These are phyloP conservation scores for Colletotrichum liriopes DNA, from an alignment of 2,329 filamentous ascomycete genomes.

Conservation along the genomic window DNA sequence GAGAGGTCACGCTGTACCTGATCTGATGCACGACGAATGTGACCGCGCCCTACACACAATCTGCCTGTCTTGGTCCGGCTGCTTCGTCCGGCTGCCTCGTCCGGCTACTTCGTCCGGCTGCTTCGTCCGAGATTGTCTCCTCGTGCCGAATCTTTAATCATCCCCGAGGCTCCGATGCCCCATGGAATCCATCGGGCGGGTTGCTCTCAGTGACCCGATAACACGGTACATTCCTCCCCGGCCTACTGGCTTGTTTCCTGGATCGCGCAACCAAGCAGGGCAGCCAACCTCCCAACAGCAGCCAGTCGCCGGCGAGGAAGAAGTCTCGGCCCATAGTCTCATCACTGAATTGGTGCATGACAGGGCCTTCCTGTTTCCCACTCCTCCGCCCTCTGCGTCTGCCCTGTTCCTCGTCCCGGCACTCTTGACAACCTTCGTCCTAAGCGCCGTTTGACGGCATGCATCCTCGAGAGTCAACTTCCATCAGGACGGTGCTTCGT, in stretches of 20 bases:
- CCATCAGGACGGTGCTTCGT: neutral
- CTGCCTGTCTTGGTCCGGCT: neutral
- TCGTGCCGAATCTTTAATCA: conserved; percentile 5
- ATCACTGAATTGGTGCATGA: neutral
- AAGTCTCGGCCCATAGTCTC: conserved; percentile 22
- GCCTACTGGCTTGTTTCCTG: neutral
- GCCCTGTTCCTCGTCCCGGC: conserved; percentile 33
- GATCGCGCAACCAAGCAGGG: conserved; percentile 6
- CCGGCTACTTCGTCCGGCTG: neutral
- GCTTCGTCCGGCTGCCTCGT: conserved; percentile 7
- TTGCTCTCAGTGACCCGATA: conserved; percentile 27
- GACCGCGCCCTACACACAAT: no score
- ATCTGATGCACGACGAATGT: neutral
- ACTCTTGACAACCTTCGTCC: conserved; percentile 10
- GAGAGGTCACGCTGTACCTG: neutral
- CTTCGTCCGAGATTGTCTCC: conserved; percentile 14
- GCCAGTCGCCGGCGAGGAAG: neutral
- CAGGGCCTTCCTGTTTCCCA: neutral
- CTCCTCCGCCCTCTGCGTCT: conserved; percentile 2
- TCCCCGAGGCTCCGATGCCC: conserved; percentile 18
- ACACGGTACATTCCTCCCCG: neutral
- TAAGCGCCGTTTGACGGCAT: conserved; percentile 20
- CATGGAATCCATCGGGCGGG: conserved; percentile 16
- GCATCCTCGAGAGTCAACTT: neutral
- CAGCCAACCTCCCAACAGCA: neutral